Evolutionary conservation across 202 grass and related monocot species (phyloP).

Genomic region (Setaria viridis): DNA sequence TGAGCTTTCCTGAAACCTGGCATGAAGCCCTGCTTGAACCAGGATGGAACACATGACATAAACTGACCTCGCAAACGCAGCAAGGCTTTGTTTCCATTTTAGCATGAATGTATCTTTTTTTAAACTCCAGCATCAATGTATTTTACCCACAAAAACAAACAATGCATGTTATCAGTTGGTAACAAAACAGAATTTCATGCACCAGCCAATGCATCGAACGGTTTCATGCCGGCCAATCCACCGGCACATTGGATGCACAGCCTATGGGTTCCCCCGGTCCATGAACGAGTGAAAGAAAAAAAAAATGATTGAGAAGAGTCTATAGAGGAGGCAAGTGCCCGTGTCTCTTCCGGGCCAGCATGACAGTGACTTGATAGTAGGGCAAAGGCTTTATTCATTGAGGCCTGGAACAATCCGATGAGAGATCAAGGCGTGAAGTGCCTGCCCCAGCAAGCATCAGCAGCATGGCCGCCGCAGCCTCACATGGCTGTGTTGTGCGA

Average conservation of each 20-base stretch:
- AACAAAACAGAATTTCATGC: neutral
- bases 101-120: neutral
- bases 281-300: neutral
- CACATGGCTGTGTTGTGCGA: constrained; percentile 29
- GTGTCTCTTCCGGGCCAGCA: constrained; percentile 24
- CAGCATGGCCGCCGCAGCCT: neutral
- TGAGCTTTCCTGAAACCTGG: neutral
- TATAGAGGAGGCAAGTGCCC: neutral
- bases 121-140: neutral
- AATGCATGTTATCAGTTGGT: too few relatives aligned
- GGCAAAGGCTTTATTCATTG: neutral
- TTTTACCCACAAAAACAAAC: neutral
- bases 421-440: neutral
- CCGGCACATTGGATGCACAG: too few relatives aligned
- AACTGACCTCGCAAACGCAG: neutral
- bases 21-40: neutral
- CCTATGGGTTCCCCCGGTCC: neutral
- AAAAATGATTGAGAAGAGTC: neutral
- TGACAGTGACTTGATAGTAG: constrained; percentile 37
- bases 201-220: neutral
- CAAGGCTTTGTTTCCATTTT: neutral
- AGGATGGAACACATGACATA: constrained; percentile 14
- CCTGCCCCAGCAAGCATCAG: neutral
- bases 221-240: neutral
- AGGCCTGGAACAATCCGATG: constrained; percentile 28